Conservation (phyloP, 495 filamentous ascomycete genomes). For the Elasticomyces elasticus region DNA sequence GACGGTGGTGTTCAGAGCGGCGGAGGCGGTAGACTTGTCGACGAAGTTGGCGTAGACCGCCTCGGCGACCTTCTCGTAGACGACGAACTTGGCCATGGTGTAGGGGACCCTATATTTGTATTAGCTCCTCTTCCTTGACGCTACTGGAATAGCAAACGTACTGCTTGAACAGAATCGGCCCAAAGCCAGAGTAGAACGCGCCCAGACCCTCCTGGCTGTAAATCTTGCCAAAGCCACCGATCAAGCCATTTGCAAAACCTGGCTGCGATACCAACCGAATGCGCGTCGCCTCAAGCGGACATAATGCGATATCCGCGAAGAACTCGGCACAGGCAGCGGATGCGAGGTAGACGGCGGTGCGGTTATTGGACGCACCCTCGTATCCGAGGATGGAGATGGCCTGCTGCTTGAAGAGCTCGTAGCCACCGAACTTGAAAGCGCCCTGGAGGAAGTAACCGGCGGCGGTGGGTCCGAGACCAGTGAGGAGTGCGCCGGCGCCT, state of each 20-base stretch:
- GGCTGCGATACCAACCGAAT: slow-evolving; percentile 36
- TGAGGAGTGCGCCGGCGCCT: slow-evolving; percentile 34
- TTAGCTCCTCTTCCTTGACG: not conserved
- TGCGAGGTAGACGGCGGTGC: slow-evolving; percentile 38
- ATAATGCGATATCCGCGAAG: slow-evolving; percentile 39
- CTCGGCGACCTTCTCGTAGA: slow-evolving; percentile 95
- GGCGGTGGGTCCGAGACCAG: slow-evolving; percentile 35
- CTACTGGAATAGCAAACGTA: slow-evolving; percentile 41
- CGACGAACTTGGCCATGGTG: slow-evolving; percentile 99
- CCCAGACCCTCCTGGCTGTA: slow-evolving; percentile 34
- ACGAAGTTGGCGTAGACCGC: slow-evolving; percentile 51
- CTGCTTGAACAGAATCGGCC: slow-evolving; percentile 44
- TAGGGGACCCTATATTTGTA: slow-evolving; percentile 70
- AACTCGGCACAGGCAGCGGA: slow-evolving; percentile 35
- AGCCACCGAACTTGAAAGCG: slow-evolving; percentile 40
- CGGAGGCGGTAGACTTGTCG: slow-evolving; percentile 68
- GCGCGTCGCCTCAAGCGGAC: slow-evolving; percentile 35
- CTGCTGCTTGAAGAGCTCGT: slow-evolving; percentile 41
- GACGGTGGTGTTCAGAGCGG: slow-evolving; percentile 68
- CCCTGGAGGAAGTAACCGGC: slow-evolving; percentile 40
- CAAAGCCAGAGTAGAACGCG: slow-evolving; percentile 38
- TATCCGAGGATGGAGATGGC: slow-evolving; percentile 36
- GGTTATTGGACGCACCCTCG: slow-evolving; percentile 34
- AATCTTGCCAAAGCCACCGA: slow-evolving; percentile 35
- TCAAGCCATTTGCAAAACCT: slow-evolving; percentile 34